phyloP scores from a whole-genome alignment of 2,329 filamentous ascomycete species.

The Apiospora saccharicola region DNA sequence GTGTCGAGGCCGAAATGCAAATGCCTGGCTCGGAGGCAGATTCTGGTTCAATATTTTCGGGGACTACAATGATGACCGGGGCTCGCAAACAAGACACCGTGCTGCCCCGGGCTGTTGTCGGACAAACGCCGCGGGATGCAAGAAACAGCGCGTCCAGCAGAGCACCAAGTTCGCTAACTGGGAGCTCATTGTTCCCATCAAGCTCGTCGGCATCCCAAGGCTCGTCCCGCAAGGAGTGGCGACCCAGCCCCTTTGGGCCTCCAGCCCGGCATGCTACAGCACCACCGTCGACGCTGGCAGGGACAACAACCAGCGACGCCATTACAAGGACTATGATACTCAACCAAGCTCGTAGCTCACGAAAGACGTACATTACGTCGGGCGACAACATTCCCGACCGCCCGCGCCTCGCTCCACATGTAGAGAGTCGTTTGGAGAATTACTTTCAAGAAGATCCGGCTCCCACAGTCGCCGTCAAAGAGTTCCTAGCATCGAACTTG shows the following conservation, averaged over 20 bases:
- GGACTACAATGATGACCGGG: conserved; percentile 37
- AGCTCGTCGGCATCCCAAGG: neutral
- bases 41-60: conserved; percentile 39
- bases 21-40: conserved; percentile 34
- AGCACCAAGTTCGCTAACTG: neutral
- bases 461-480: conserved; percentile 58
- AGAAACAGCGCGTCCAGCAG: neutral
- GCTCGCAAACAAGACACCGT: conserved; percentile 24
- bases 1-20: conserved; percentile 30
- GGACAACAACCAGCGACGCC: conserved; percentile 35
- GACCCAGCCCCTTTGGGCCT: neutral
- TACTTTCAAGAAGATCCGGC: conserved; percentile 58
- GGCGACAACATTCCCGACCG: conserved; percentile 49
- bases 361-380: conserved; percentile 47
- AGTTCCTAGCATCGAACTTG: conserved; percentile 62
- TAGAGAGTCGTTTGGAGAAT: conserved; percentile 59
- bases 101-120: conserved; percentile 25
- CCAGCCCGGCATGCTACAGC: conserved; percentile 32
- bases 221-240: neutral
- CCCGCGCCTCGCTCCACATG: conserved; percentile 56
- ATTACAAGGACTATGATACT: conserved; percentile 52
- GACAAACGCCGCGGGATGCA: conserved; percentile 12
- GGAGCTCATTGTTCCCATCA: neutral
- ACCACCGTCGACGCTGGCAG: conserved; percentile 29
- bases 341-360: conserved; percentile 53